These are phyloP conservation scores for Straminergon stramineum DNA, from an alignment of 225 moss, liverwort and hornwort genomes.

Conservation along the genomic window DNA sequence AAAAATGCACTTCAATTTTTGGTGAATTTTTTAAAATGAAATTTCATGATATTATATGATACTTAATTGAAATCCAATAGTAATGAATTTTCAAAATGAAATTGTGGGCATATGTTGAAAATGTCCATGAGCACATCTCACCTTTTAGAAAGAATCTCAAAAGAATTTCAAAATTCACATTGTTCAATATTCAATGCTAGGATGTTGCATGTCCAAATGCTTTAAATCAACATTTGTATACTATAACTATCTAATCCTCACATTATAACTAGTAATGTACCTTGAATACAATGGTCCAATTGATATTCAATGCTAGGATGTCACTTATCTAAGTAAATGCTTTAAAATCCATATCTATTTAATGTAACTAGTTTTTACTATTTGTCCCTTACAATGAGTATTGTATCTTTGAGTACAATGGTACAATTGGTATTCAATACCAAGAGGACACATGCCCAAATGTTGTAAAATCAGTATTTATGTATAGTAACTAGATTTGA, in stretches of 20 bases:
- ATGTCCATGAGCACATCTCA: too few relatives aligned
- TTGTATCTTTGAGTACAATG: not conserved
- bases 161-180: not conserved
- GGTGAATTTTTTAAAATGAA: not conserved
- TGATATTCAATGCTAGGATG: not conserved
- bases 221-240: too few relatives aligned
- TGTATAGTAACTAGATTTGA: fast-evolving
- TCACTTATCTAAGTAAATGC: not conserved
- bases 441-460: fast-evolving
- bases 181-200: too few relatives aligned
- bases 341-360: not conserved
- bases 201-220: not conserved
- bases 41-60: not conserved
- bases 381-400: not conserved
- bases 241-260: fast-evolving
- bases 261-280: not conserved
- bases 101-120: not conserved
- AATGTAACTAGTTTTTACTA: not conserved
- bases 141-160: too few relatives aligned
- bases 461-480: not conserved
- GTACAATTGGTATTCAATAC: not conserved
- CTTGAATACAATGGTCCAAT: not conserved
- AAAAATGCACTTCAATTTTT: not conserved
- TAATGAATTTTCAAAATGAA: not conserved
- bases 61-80: not conserved